Evolutionary conservation across 2,329 filamentous ascomycete species (phyloP), one percentile per base, ranked within the genome.

Genomic region (Drechslerella dactyloides): DNA sequence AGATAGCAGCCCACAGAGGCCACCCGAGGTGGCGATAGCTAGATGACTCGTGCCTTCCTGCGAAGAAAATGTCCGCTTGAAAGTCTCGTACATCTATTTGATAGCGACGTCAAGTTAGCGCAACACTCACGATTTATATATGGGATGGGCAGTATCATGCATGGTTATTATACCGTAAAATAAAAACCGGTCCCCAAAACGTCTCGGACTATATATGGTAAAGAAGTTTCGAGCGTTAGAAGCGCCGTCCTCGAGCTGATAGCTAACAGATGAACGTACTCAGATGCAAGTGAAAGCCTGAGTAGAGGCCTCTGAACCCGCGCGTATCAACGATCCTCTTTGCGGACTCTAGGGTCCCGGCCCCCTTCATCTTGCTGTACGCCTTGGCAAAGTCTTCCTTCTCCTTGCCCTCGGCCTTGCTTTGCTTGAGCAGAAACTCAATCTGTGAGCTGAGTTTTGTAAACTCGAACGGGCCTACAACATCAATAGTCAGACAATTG

Each of bases 391-490:
- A 73, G 33, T 55, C 59, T 10, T 65, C 17, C 24, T 57, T 65
- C 13, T 72, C 60, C 35, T 72, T 65, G 24, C 68, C 68, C 2
- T 72, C 60, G 15, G 35, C 79, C 78, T 55, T 79, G 77, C 76
- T 75, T 77, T 58, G 74, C 73, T 65, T 74, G 73, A 60, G 74
- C 69, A 72, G 74, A 10, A 92, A 89, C 1, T 91, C 92, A 19
- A 94, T 89, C 79, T 96, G 91, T 15, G 91, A 90, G 78, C 89
- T 93, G 69, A 94, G 83, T 80, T 96, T 96, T n/a, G 90, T 93
- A 79, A 96, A 84, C 79, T 96, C 91, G 78, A 96, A 96, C 0
- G 91, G 91, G 77, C 87, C 87, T 89, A 46, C 61, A 75, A 60
- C 73, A 48, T 50, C n/a, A 57, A 19, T 11, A 53, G n/a, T 17